Conservation (phyloP, 495 filamentous ascomycete species). For the Penicillium canescens region DNA sequence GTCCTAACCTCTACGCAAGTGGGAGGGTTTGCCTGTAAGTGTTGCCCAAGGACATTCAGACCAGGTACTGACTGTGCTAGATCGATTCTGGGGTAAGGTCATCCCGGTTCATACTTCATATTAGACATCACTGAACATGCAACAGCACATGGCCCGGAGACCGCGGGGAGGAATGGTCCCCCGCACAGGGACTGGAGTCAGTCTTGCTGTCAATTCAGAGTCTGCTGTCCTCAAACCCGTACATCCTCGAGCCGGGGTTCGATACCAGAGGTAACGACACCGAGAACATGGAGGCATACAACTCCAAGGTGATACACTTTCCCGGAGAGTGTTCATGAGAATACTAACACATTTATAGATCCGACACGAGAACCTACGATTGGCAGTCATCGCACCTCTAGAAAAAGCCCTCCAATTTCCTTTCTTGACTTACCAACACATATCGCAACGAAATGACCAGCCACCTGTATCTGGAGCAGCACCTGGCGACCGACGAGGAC, state of each 20-base stretch:
- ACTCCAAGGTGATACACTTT: slow-evolving; percentile 66
- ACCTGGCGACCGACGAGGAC: slow-evolving; percentile 45
- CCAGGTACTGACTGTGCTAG: slow-evolving; percentile 38
- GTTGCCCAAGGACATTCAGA: neutral
- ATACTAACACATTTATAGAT: slow-evolving; percentile 55
- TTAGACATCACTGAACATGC: neutral
- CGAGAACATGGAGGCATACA: slow-evolving; percentile 75
- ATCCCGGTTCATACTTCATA: neutral
- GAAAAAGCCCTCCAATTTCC: slow-evolving; percentile 74
- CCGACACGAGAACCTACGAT: slow-evolving; percentile 82
- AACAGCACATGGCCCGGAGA: slow-evolving; percentile 91
- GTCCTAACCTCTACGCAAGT: slow-evolving; percentile 91
- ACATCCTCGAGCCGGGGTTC: slow-evolving; percentile 94
- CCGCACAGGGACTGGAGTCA: slow-evolving; percentile 92
- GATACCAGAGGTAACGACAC: slow-evolving; percentile 74
- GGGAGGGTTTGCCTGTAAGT: slow-evolving; percentile 90
- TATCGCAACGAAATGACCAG: neutral
- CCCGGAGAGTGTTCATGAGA: neutral
- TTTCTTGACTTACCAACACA: neutral
- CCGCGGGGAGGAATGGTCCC: slow-evolving; percentile 90
- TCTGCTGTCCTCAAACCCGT: slow-evolving; percentile 90
- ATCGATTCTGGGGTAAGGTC: slow-evolving; percentile 81
- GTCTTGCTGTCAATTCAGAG: slow-evolving; percentile 95
- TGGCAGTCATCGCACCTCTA: slow-evolving; percentile 82
- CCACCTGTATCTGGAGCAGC: slow-evolving; percentile 26